Evolutionary conservation across 2,329 filamentous ascomycete species (phyloP).

Genomic region (Penicillium sp.): DNA sequence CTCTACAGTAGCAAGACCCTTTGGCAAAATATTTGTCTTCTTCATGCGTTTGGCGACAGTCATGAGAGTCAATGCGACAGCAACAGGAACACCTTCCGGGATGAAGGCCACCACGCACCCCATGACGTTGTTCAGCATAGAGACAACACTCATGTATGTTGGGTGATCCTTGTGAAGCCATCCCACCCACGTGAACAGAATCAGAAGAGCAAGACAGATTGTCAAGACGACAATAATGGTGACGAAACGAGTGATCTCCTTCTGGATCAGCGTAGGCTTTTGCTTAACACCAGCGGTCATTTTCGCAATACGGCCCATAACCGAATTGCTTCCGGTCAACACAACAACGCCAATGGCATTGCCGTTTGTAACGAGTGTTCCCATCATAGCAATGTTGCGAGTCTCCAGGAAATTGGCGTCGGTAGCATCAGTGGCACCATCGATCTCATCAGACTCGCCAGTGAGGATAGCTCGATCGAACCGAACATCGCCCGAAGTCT

Average conservation of each 20-base stretch:
- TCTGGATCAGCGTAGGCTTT: conserved; percentile 71
- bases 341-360: conserved; percentile 71
- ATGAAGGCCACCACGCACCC: conserved; percentile 76
- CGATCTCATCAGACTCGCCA: conserved; percentile 70
- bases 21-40: conserved; percentile 76
- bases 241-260: conserved; percentile 74
- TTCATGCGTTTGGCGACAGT: conserved; percentile 78
- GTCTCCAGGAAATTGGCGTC: conserved; percentile 80
- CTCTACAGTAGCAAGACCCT: conserved; percentile 78
- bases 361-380: conserved; percentile 75
- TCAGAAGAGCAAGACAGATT: conserved; percentile 60
- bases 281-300: conserved; percentile 72
- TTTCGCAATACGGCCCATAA: conserved; percentile 77
- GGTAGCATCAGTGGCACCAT: conserved; percentile 66
- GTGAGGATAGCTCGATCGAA: conserved; percentile 77
- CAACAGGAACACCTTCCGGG: conserved; percentile 75
- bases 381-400: conserved; percentile 75
- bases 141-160: conserved; percentile 72
- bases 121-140: conserved; percentile 74
- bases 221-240: conserved; percentile 71
- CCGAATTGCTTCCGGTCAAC: conserved; percentile 71
- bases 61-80: conserved; percentile 71
- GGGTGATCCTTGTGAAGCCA: conserved; percentile 70
- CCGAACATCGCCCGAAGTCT: conserved; percentile 71
- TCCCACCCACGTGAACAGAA: conserved; percentile 61